Base-by-base conservation (phyloP, 2,329 filamentous ascomycete species). In the Talaromyces pinophilus region DNA sequence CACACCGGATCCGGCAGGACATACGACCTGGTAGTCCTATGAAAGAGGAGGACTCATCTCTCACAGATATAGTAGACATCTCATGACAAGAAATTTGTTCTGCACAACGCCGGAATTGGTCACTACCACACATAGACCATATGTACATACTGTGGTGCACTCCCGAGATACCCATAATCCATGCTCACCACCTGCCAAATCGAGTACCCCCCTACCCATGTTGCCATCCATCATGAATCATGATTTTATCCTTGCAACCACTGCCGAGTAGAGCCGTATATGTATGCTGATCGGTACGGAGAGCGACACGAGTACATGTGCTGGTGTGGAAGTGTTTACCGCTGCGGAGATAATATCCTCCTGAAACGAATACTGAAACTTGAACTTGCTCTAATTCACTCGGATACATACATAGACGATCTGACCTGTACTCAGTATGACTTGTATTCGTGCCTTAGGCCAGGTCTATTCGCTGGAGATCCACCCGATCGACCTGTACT, bases 71-170 rank as follows among this genome's bases (percentile, higher is more conserved):
- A 22, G 19, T 25, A 22, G 25, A 28, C 48, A 3, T 30, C 50
- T 33, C 50, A 54, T 33, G 50, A 54, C 50, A 54, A 52, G 48
- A 15, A 52, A 17, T 15, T 52, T 28, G 48, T 33, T 52, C 50
- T 54, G 50, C 50, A 54, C 50, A 33, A n/a, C 28, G 50, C 50
- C 50, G 50, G 50, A 54, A 54, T 54, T 30, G 50, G 50, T 5
- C n/a, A 22, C 22, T 52, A 17, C 48, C 48, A 50, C 19, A 50
- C 46, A 28, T 25, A 7, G 25, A 25, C 25, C 25, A 25, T 25
- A 25, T 4, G 25, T 25, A 25, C 15, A 40, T 40, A 35, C 22
- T 25, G 5, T 25, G 46, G 22, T 28, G 48, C 25, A 15, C 48
- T 28, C 48, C 25, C 22, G 48, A 28, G 48, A 52, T 52, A 52